Conservation (phyloP, 495 filamentous ascomycete species). For the Pseudotulostoma volvatum region DNA sequence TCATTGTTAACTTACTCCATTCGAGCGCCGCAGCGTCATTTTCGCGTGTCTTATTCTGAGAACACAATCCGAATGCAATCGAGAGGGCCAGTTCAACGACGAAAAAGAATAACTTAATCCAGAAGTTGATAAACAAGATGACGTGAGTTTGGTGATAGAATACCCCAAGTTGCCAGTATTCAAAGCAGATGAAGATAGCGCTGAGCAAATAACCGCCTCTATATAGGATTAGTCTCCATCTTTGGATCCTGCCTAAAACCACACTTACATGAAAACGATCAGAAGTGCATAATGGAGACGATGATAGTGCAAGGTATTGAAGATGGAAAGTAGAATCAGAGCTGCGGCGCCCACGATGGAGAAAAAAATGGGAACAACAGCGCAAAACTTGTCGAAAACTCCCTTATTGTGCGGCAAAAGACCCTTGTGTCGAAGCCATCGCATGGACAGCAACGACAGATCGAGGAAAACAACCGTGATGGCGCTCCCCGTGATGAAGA, state of each 20-base stretch:
- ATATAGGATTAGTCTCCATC: too few relatives aligned
- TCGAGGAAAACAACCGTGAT: conserved; percentile 76
- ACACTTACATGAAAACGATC: conserved; percentile 58
- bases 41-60: conserved; percentile 18
- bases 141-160: conserved; percentile 52
- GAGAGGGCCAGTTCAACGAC: conserved; percentile 62
- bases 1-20: conserved; percentile 48
- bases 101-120: conserved; percentile 67
- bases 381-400: conserved; percentile 49
- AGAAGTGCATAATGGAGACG: conserved; percentile 61
- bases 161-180: conserved; percentile 71
- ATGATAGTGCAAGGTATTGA: conserved; percentile 57
- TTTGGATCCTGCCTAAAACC: too few relatives aligned
- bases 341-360: conserved; percentile 62
- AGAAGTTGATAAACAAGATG: conserved; percentile 60
- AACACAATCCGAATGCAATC: conserved; percentile 38
- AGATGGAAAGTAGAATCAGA: conserved; percentile 66
- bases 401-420: conserved; percentile 56
- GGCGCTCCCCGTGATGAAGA: conserved; percentile 69
- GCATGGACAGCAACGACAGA: conserved; percentile 62
- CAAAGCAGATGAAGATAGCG: conserved; percentile 71
- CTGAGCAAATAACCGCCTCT: conserved; percentile 48
- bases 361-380: conserved; percentile 50
- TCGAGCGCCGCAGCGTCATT: conserved; percentile 48
- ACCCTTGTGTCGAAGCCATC: conserved; percentile 64